These are phyloP conservation scores for Piedraia hortae DNA, from an alignment of 2,329 filamentous ascomycete genomes.

Conservation along the genomic window DNA sequence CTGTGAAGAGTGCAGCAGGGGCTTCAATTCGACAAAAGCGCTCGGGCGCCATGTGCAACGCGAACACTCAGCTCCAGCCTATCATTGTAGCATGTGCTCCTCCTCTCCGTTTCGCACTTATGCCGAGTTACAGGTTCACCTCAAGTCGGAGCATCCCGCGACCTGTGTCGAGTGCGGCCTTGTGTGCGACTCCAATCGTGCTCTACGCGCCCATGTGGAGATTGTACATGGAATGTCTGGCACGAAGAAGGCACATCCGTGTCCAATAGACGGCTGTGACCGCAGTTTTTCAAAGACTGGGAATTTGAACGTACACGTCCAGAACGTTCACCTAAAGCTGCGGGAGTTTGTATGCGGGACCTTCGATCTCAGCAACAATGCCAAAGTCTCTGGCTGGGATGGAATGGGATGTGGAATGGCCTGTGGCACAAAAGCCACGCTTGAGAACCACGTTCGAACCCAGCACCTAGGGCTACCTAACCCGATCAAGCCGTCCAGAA, in stretches of 20 bases:
- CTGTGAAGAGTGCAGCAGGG: conserved; percentile 36
- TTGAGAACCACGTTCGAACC: conserved; percentile 65
- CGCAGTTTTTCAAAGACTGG: conserved; percentile 57
- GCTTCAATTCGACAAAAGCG: conserved; percentile 44
- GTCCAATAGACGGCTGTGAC: conserved; percentile 38
- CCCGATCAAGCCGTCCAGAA: conserved; percentile 2
- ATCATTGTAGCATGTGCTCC: conserved; percentile 50
- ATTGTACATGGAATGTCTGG: conserved; percentile 28
- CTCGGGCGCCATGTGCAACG: conserved; percentile 42
- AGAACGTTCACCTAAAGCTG: conserved; percentile 46
- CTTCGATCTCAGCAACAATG: conserved; percentile 30
- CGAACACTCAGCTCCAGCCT: conserved; percentile 40
- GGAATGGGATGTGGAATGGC: conserved; percentile 38
- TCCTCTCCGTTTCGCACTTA: conserved; percentile 35
- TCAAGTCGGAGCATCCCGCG: conserved; percentile 41
- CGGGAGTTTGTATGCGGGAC: conserved; percentile 53
- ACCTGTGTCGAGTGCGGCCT: conserved; percentile 48
- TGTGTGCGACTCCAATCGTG: conserved; percentile 35
- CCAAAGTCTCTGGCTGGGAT: conserved; percentile 32
- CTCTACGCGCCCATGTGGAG: conserved; percentile 52
- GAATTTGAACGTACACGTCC: conserved; percentile 60
- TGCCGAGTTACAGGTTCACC: conserved; percentile 42
- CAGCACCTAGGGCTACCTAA: conserved; percentile 37
- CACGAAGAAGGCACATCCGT: conserved; percentile 25
- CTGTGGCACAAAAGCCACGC: conserved; percentile 48